Evolutionary conservation across 2,329 filamentous ascomycete genomes (phyloP), one percentile per base, ranked within the genome.

Genomic region (Colletotrichum navitas): DNA sequence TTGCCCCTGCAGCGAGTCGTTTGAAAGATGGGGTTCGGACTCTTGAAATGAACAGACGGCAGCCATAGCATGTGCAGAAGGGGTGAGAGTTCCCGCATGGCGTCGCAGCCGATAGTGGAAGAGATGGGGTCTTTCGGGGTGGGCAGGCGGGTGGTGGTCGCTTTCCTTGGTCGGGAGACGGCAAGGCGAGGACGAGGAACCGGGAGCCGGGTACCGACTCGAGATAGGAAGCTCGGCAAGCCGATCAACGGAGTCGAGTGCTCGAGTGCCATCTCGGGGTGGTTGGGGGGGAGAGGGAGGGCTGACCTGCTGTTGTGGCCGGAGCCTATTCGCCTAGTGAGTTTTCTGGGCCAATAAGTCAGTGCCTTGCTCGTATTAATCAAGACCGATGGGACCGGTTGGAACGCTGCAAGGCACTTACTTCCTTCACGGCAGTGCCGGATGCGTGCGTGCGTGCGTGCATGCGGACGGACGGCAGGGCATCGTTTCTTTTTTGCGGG

Each of bases 1-100:
- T 63, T 52, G 58, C 45, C 68, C 68, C 58, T 71, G 68, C 34
- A 71, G 52, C 34, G 45, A 71, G 64, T 58, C 64, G 68, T 63
- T 69, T 65, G 66, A 55, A 59, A 60, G 54, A 45, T 29, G 47
- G 55, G 63, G 55, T 45, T 41, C 26, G 41, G 29, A 12, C 55
- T 59, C 49, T 18, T 45, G 24, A 14, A 62, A 71, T 45, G 56
- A 68, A 67, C 43, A 55, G 29, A n/a, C 43, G 43, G 10, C 43
- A 45, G n/a, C 43, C 43, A 45, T 45, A 18, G 29, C 43, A 58
- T 59, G n/a, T 41, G 43, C 32, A 34, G 55, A 56, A 45, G n/a
- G 45, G 58, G 51, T 60, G 43, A 52, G n/a, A 58, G 39, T 29
- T 12, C 18, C 64, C 51, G 52, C 41, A 39, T 66, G 58, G 68